phyloP scores from a whole-genome alignment of 1,139 yeast genomes.

The Zygoascus meyerae region DNA sequence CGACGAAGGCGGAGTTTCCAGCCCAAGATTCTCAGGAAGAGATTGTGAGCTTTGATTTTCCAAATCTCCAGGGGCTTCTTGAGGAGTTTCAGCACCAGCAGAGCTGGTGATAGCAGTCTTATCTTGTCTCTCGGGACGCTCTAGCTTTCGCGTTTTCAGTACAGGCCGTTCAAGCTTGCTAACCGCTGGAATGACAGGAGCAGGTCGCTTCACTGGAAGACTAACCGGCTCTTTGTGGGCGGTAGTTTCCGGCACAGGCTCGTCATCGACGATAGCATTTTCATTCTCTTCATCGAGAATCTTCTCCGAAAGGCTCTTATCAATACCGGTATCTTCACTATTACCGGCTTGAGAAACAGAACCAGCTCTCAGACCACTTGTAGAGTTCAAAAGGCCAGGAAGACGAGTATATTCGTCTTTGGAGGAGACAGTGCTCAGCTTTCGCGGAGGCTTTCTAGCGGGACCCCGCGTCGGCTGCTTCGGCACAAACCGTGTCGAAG shows the following conservation, averaged over 20 bases:
- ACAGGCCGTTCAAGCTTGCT: no score
- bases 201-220: background rate
- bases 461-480: constrained; percentile 26
- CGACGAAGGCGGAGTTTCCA: no score
- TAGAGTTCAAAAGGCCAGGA: constrained; percentile 11
- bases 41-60: no score
- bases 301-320: constrained; percentile 2
- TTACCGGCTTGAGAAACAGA: background rate
- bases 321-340: background rate
- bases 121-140: no score
- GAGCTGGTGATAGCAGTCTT: no score
- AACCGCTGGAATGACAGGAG: no score
- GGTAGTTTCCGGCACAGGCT: background rate
- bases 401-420: constrained; percentile 13
- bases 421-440: constrained; percentile 9
- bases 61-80: no score
- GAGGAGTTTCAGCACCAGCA: no score
- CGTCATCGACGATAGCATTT: constrained; percentile 6
- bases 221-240: no score
- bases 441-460: constrained; percentile 13
- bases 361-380: background rate
- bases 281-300: constrained; percentile 6
- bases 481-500: constrained; percentile 31
- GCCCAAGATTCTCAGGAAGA: no score
- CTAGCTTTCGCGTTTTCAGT: no score